phyloP scores from a whole-genome alignment of 2,329 filamentous ascomycete species.

The Neofusicoccum parvum region DNA sequence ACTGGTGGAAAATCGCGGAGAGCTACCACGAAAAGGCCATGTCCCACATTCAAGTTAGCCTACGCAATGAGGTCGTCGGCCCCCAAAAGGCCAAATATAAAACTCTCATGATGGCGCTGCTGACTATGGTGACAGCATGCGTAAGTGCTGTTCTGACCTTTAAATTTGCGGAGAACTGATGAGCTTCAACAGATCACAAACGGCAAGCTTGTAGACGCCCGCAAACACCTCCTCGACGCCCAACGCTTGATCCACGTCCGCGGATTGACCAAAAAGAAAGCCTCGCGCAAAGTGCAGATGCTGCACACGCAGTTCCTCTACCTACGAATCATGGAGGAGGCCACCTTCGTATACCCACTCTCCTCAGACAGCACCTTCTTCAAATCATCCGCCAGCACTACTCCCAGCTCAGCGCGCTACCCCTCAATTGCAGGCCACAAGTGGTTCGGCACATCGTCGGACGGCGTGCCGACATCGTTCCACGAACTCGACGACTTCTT shows the following conservation, averaged over 20 bases:
- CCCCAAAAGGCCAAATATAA: background rate
- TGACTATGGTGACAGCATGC: background rate
- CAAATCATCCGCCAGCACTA: background rate
- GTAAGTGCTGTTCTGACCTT: background rate
- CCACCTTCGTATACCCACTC: conserved; percentile 8
- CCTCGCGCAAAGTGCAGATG: conserved; percentile 9
- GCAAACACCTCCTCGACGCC: conserved; percentile 2
- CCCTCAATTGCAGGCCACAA: background rate
- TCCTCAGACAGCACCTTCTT: background rate
- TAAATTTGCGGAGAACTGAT: background rate
- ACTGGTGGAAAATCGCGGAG: conserved; percentile 3
- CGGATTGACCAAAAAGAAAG: background rate
- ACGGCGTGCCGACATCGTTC: background rate
- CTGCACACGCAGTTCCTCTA: conserved; percentile 8
- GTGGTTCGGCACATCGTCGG: background rate
- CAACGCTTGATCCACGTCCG: background rate
- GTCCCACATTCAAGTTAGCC: background rate
- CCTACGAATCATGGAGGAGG: conserved; percentile 4
- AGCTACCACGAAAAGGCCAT: conserved; percentile 4
- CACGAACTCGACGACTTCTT: conserved; percentile 6
- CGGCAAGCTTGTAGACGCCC: conserved; percentile 3
- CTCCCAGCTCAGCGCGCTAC: background rate
- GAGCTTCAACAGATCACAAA: background rate
- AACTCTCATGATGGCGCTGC: background rate
- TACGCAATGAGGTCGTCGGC: background rate